These are phyloP conservation scores for Xylariales sp. DNA, from an alignment of 2,329 filamentous ascomycete species.

Conservation along the genomic window DNA sequence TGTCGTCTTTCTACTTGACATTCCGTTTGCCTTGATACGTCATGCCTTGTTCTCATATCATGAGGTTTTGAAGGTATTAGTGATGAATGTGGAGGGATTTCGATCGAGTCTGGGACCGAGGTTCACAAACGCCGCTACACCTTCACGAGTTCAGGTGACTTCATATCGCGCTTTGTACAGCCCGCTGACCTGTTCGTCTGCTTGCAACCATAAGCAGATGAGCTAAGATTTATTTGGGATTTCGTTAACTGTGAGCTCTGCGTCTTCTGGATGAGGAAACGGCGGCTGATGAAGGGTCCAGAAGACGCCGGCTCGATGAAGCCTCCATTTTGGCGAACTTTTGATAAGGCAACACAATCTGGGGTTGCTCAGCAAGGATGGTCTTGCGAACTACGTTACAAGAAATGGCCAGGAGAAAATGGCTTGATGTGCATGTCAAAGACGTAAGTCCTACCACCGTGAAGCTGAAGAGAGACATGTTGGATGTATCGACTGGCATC, in stretches of 20 bases:
- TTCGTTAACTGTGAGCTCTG: neutral
- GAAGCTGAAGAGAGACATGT: neutral
- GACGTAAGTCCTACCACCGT: neutral
- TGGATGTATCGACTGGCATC: neutral
- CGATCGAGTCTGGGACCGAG: no score
- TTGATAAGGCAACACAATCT: neutral
- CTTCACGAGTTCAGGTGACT: neutral
- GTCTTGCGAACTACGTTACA: neutral
- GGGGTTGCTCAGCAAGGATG: neutral
- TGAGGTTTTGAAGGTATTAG: no score
- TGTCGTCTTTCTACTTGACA: no score
- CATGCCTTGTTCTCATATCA: no score
- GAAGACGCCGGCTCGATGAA: neutral
- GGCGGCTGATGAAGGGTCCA: neutral
- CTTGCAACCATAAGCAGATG: constrained; percentile 1
- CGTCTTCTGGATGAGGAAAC: neutral
- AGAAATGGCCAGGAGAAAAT: neutral
- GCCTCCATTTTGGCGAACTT: neutral
- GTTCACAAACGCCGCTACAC: no score
- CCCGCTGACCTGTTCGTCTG: constrained; percentile 4
- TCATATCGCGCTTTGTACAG: constrained; percentile 1
- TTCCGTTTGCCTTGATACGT: no score
- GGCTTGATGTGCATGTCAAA: neutral
- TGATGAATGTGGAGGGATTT: no score
- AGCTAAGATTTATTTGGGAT: constrained; percentile 1